phyloP scores from a whole-genome alignment of 1,139 yeast species.

The Nakaseomyces bracarensis region DNA sequence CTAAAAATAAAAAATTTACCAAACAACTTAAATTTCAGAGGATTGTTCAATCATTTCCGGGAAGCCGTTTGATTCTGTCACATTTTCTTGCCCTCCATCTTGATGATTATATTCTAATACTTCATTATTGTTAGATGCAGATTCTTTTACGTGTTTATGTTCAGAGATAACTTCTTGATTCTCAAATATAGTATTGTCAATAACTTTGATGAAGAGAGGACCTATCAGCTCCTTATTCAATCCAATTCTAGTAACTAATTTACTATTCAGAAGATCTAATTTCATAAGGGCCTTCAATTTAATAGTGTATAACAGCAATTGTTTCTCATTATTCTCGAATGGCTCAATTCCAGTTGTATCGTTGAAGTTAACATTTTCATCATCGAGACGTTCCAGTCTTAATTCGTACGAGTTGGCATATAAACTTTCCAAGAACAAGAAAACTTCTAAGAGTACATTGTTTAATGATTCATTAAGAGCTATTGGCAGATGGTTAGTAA shows the following conservation, averaged over 20 bases:
- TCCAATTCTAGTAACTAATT: slow-evolving; percentile 36
- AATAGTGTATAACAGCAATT: slow-evolving; percentile 43
- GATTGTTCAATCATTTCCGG: slow-evolving; percentile 6
- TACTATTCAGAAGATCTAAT: slow-evolving; percentile 34
- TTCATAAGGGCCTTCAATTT: slow-evolving; percentile 43
- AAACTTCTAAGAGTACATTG: slow-evolving; percentile 28
- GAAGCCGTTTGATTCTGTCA: slow-evolving; percentile 1
- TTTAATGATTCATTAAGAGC: slow-evolving; percentile 15
- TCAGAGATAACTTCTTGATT: neutral
- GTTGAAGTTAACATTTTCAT: slow-evolving; percentile 51
- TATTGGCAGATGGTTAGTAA: slow-evolving; percentile 17
- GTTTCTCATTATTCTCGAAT: slow-evolving; percentile 33
- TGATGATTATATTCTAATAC: too few relatives aligned
- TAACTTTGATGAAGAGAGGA: slow-evolving; percentile 26
- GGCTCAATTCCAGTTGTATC: slow-evolving; percentile 26
- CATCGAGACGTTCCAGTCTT: slow-evolving; percentile 41
- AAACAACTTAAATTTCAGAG: slow-evolving; percentile 1
- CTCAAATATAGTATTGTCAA: slow-evolving; percentile 28
- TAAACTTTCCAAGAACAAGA: slow-evolving; percentile 32
- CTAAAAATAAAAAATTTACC: too few relatives aligned
- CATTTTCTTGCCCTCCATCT: neutral
- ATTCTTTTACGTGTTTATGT: neutral
- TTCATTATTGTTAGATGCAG: neutral
- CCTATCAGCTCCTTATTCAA: slow-evolving; percentile 47
- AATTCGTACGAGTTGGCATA: slow-evolving; percentile 27